phyloP scores from a whole-genome alignment of 257 asterid species.

The Solanum arcanum region DNA sequence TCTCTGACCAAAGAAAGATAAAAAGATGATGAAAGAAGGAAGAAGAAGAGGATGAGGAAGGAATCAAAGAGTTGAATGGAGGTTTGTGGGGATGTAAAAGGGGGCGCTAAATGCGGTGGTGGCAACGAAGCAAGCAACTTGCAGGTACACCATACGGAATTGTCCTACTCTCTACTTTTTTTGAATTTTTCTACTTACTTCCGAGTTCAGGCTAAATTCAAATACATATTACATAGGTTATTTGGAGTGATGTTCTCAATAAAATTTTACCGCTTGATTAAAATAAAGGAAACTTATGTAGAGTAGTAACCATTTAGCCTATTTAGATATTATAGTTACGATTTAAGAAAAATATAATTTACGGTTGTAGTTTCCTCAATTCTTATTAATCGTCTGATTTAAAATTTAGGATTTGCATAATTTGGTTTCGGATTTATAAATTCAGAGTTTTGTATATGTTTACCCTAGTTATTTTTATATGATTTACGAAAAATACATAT shows the following conservation, averaged over 20 bases:
- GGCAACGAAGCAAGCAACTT: background rate
- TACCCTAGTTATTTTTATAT: accelerated
- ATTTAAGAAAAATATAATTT: background rate
- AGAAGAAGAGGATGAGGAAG: background rate
- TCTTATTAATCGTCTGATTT: accelerated
- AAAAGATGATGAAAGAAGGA: background rate
- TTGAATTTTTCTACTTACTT: too few relatives aligned
- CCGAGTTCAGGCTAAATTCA: too few relatives aligned
- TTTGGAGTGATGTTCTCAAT: accelerated
- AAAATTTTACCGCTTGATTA: accelerated
- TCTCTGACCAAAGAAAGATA: background rate
- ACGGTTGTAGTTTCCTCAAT: too few relatives aligned
- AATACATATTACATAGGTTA: accelerated
- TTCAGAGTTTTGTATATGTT: too few relatives aligned
- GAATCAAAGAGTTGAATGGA: background rate
- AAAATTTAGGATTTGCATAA: too few relatives aligned
- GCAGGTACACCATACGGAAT: background rate
- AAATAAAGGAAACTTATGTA: too few relatives aligned
- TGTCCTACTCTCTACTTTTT: background rate
- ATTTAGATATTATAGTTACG: too few relatives aligned
- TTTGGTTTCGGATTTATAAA: too few relatives aligned
- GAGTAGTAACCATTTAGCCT: background rate
- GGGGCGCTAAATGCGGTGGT: background rate
- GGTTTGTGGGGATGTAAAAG: background rate
- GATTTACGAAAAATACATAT: background rate